Base-by-base conservation (phyloP, 2,329 filamentous ascomycete genomes). In the Verruconis gallopava region DNA sequence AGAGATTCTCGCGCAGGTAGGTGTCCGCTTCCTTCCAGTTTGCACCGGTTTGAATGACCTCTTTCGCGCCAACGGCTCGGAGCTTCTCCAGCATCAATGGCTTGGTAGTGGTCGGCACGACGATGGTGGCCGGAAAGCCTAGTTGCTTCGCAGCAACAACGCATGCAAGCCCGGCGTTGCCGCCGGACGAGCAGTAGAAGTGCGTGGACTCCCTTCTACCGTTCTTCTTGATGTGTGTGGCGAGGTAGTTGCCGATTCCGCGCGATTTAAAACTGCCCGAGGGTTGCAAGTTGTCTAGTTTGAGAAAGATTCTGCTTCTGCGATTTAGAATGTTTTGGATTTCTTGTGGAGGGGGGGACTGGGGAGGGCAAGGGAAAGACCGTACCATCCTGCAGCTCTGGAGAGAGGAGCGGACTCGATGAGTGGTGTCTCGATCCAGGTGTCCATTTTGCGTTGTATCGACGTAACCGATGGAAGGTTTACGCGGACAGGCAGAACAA, bases 81-180 rank as follows among this genome's bases (percentile, higher is more conserved):
- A 93, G 68, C 61, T 85, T 85, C 33, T 68, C 64, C 38, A 85
- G 70, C 76, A 93, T 88, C 47, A 79, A 60, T 1, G 72, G 64
- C 21, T 78, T 75, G 0, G 81, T 83, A 4, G 65, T 67, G 5
- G 66, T 55, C 0, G 85, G 82, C 1, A 91, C 75, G 21, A 85
- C 81, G 46, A 93, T 80, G 4, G 84, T 89, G 56, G 76, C 78
- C 1, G 75, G 77, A 28, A 74, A 70, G 4, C 68, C 62, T 4
- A 91, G 69, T 2, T 72, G 67, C 18, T 67, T 65, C 11, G 84
- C 81, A 1, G 85, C 81, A 37, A 76, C 78, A 13, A 84, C 82
- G 52, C 81, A 85, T 1, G 85, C 85, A 3, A 93, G 73, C 1
- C 85, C 85, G 2, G 85, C 85, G 55, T 93, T 93, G 44, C 85